phyloP scores from a whole-genome alignment of 1,284 basidiomycete species.

The Ustilago curta region DNA sequence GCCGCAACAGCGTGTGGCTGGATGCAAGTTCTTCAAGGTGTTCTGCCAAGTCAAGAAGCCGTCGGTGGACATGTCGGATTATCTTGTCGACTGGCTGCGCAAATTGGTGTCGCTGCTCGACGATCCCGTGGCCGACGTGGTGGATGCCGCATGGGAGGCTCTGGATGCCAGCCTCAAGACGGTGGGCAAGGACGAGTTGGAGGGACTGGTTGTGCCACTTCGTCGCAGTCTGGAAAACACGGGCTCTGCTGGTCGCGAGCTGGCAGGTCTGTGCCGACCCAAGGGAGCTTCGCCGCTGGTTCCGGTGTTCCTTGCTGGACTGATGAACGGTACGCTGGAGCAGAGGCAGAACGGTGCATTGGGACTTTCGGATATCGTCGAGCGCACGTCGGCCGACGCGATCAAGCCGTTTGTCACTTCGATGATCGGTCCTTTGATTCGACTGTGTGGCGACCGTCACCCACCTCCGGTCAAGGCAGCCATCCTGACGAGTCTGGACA shows the following conservation, averaged over 20 bases:
- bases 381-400: conserved; percentile 85
- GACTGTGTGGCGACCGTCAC: conserved; percentile 68
- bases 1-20: conserved; percentile 52
- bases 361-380: conserved; percentile 92
- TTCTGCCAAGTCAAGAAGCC: conserved; percentile 61
- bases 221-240: conserved; percentile 88
- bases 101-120: conserved; percentile 88
- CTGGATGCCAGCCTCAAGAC: conserved; percentile 91
- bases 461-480: conserved; percentile 66
- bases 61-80: conserved; percentile 70
- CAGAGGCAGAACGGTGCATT: conserved; percentile 88
- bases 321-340: conserved; percentile 72
- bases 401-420: conserved; percentile 97
- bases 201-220: conserved; percentile 76
- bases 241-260: conserved; percentile 80
- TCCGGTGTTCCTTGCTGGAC: conserved; percentile 87
- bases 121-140: conserved; percentile 80
- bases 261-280: conserved; percentile 88
- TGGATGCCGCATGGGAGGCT: conserved; percentile 84
- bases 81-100: conserved; percentile 94
- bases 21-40: conserved; percentile 58
- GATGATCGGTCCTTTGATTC: conserved; percentile 93
- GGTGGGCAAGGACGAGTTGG: conserved; percentile 90
- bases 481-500: conserved; percentile 63
- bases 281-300: conserved; percentile 91